Evolutionary conservation across 164 flowering plant genomes (phyloP).

Genomic region (Annona squamosa): DNA sequence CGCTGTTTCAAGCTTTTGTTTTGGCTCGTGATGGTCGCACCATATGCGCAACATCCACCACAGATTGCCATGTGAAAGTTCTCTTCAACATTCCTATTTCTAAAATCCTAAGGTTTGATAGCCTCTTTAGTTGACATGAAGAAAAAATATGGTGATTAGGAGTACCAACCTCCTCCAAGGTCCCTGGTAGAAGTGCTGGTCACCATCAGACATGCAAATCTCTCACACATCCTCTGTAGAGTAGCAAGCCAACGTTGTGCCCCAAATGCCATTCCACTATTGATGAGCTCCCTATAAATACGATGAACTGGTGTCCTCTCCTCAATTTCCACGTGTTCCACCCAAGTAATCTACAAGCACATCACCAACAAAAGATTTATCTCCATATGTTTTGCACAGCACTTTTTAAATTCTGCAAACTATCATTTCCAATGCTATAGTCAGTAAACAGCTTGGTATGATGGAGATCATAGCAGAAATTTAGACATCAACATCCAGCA

Average conservation of each 20-base stretch:
- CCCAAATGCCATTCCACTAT: slow-evolving; percentile 44
- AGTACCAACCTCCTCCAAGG: slow-evolving; percentile 22
- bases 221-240: slow-evolving; percentile 40
- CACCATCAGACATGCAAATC: slow-evolving; percentile 26
- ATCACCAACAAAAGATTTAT: neutral
- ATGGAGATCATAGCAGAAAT: too few species aligned
- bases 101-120: too few species aligned
- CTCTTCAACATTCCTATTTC: too few species aligned
- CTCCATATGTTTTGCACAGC: neutral
- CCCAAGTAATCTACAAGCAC: slow-evolving; percentile 38
- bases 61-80: too few species aligned
- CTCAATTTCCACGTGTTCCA: slow-evolving; percentile 47
- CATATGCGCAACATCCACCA: too few species aligned
- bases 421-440: too few species aligned
- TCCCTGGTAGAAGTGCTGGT: slow-evolving; percentile 16
- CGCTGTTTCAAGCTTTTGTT: too few species aligned
- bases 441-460: too few species aligned
- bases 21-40: too few species aligned
- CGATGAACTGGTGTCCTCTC: slow-evolving; percentile 26
- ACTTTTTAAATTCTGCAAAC: neutral
- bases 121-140: neutral
- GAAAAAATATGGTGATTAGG: neutral
- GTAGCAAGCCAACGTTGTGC: slow-evolving; percentile 45
- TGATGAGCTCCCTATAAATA: slow-evolving; percentile 30
- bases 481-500: too few species aligned